A percentile compares a stretch with the other conserved stretches of the same genome.
Evolutionary conservation across 345 rosid species (phyloP).

Genomic region (Viola odorata): DNA sequence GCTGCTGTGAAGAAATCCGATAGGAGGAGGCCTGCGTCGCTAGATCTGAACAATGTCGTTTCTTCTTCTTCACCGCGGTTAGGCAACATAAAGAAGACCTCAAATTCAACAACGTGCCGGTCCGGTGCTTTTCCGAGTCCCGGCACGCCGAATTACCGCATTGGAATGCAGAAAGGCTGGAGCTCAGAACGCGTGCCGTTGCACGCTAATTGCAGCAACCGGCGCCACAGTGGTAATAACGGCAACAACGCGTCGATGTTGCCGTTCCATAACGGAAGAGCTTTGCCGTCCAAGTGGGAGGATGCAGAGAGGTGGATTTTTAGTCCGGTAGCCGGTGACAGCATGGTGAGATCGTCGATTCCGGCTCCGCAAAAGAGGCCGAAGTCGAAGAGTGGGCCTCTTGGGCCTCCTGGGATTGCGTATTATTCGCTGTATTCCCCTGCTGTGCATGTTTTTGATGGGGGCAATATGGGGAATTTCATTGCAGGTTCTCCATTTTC

Average conservation of each 20-base stretch:
- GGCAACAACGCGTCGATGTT: constrained; percentile 30
- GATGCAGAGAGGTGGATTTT: constrained; percentile 99
- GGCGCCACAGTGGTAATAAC: constrained; percentile 37
- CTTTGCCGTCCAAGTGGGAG: constrained; percentile 97
- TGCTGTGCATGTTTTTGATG: constrained; percentile 56
- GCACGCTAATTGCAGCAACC: constrained; percentile 42
- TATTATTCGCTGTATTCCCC: constrained; percentile 72
- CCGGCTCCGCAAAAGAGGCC: constrained; percentile 57
- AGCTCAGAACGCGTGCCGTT: constrained; percentile 82
- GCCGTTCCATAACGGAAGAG: constrained; percentile 67
- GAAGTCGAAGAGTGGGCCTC: constrained; percentile 95
- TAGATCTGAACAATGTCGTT: constrained; percentile 64
- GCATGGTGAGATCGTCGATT: constrained; percentile 42
- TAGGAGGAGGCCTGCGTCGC: constrained; percentile 60
- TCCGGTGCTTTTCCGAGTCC: constrained; percentile 81
- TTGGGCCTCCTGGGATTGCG: constrained; percentile 87
- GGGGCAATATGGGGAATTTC: constrained; percentile 40
- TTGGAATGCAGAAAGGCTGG: constrained; percentile 91
- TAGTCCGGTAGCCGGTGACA: constrained; percentile 80
- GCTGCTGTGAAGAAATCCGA: constrained; percentile 52
- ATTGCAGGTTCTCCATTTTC: constrained; percentile 68
- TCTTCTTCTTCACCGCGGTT: constrained; percentile 58
- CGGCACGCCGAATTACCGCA: constrained; percentile 65
- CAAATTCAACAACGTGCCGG: constrained; percentile 37
- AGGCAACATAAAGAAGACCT: constrained; percentile 45